Conservation (phyloP, 2,329 filamentous ascomycete species). For the Blumeriella jaapii region DNA sequence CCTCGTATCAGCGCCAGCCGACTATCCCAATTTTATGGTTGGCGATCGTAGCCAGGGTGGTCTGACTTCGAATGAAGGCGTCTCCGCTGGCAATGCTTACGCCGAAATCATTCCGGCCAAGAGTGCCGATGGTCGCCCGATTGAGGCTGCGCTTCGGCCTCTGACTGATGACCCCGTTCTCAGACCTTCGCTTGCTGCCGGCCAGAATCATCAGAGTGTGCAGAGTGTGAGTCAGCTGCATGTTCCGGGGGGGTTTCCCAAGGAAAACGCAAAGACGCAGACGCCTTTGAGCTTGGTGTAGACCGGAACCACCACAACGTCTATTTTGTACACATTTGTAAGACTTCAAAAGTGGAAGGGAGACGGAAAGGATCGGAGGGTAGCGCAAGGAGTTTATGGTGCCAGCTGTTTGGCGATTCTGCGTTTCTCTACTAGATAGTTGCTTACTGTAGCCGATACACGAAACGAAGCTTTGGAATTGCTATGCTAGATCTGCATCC, state of each 20-base stretch:
- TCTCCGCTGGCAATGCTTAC: not conserved
- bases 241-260: conserved; percentile 26
- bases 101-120: not conserved
- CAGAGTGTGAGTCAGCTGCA: conserved; percentile 24
- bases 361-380: too few relatives aligned
- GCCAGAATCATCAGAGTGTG: conserved; percentile 20
- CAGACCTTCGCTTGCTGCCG: conserved; percentile 17
- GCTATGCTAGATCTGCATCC: too few relatives aligned
- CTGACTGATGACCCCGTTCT: conserved; percentile 10
- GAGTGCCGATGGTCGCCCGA: conserved; percentile 1
- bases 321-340: not conserved
- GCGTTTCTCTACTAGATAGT: too few relatives aligned
- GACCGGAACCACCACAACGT: not conserved
- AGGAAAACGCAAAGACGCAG: not conserved
- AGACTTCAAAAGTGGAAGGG: not conserved
- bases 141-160: conserved; percentile 9
- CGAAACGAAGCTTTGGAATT: too few relatives aligned
- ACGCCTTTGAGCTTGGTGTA: not conserved
- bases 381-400: too few relatives aligned
- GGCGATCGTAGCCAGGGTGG: conserved; percentile 17
- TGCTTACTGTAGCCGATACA: too few relatives aligned
- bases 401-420: too few relatives aligned
- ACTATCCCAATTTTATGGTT: conserved; percentile 12
- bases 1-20: conserved; percentile 1
- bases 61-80: conserved; percentile 3